Evolutionary conservation across 2,329 filamentous ascomycete genomes (phyloP), one percentile per base, ranked within the genome.

Genomic region (Ophiostoma ulmi): DNA sequence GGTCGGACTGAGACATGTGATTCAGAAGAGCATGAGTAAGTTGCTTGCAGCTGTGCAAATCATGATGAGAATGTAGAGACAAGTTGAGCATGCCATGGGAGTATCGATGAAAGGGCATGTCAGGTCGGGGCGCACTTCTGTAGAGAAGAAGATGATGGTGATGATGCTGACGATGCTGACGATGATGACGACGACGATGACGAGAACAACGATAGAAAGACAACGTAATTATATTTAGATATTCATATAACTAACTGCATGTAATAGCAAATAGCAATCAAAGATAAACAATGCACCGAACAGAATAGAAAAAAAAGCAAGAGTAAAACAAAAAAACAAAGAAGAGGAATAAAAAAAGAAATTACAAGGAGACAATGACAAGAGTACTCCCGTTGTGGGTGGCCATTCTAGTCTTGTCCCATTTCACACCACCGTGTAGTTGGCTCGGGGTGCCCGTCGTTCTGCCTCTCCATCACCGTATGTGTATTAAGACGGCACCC

Each of bases 391-490:
- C 66, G 44, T 68, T 44, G 65, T 55, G 67, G 69, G 52, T 67
- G 70, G 71, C 71, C 72, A 72, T 64, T 73, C 71, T 73, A 70
- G 68, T 70, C 64, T 35, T 39, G 38, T 35, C 31, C 35, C 36
- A 14, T 38, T 31, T 35, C 36, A 31, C n/a, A 10, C 48, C 22
- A 6, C 36, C 52, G 26, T 67, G 36, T 36, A 31, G 64, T 52
- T 66, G 61, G 55, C 70, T 48, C n/a, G 35, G 22, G 55, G 8
- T 41, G 70, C 55, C 44, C 52, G n/a, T 44, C 44, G 31, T 48
- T 41, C n/a, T 31, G 58, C 35, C 26, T 36, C n/a, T 26, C 61
- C 61, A 13, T 38, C 35, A 36, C 61, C 35, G 7, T 38, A 64
- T 35, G 61, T 61, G 11, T 64, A 64, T 64, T 64, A 64, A 39